A percentile compares a stretch with the other conserved stretches of the same genome.
phyloP scores from a whole-genome alignment of 805 yeast genomes.

The Pichia heedii region DNA sequence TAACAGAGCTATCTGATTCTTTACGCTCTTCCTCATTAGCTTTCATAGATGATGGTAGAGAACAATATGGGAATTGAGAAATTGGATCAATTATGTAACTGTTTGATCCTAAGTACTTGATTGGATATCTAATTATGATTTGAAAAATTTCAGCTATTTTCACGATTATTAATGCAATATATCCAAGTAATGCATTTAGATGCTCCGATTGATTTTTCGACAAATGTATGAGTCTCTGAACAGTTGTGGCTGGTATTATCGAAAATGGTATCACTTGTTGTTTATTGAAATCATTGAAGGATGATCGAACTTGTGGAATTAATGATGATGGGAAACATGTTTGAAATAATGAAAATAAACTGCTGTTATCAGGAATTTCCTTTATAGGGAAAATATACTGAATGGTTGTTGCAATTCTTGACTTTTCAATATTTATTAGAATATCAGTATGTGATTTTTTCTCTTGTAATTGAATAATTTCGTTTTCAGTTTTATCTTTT shows the following conservation, averaged over 20 bases:
- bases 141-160: slow-evolving; percentile 33
- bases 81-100: slow-evolving; percentile 42
- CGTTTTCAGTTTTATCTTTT: too few relatives aligned
- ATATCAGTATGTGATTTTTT: too few relatives aligned
- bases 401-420: slow-evolving; percentile 18
- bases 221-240: slow-evolving; percentile 15
- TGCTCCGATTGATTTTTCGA: slow-evolving; percentile 29
- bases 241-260: background rate
- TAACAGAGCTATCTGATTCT: background rate
- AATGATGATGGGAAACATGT: slow-evolving; percentile 22
- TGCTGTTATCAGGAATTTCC: slow-evolving; percentile 15
- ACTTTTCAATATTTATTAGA: slow-evolving; percentile 16
- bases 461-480: background rate
- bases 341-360: slow-evolving; percentile 25
- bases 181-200: slow-evolving; percentile 42
- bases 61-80: slow-evolving; percentile 14
- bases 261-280: slow-evolving; percentile 1
- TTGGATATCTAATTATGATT: slow-evolving; percentile 41
- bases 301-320: background rate
- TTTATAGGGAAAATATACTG: slow-evolving; percentile 26
- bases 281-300: background rate
- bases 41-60: background rate
- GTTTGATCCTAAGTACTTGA: slow-evolving; percentile 38
- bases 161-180: slow-evolving; percentile 34
- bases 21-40: too few relatives aligned